Evolutionary conservation across 106 monocot species (phyloP), one percentile per base, ranked within the genome.

Genomic region (Dioscorea dumetorum): DNA sequence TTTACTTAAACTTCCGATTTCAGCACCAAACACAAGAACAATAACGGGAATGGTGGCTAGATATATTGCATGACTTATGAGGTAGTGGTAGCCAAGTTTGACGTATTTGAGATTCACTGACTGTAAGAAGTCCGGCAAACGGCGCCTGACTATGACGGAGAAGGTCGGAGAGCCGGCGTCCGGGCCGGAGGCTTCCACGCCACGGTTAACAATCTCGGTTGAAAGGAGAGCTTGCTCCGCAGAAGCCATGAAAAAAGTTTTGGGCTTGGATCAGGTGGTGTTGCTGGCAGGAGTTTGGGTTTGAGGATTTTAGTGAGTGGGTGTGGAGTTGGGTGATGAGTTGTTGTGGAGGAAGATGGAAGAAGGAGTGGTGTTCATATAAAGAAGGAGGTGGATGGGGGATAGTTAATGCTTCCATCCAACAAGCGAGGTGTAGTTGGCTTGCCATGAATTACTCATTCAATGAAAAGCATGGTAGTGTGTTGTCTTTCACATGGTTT

Each of bases 81-180:
- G 72, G 76, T 97, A 91, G 78, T 87, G 95, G 76, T 97, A 97
- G 9, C 95, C 95, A 15, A 97, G 80, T 73, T 76, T 80, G 53
- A 97, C 95, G 67, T 97, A 92, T 80, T 97, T 92, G 34, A 97
- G 83, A 72, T 97, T 97, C 60, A 97, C 95, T 3, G 95, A 97
- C 82, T 97, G 95, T 16, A 97, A 67, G 76, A 91, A 92, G 64
- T 97, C 95, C 63, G 95, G 95, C 60, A 97, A 73, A 59, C 95
- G 58, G 3, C 86, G 86, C 28, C 95, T 81, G 12, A 97, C 91
- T 49, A 88, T 41, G 19, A 97, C 88, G 16, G 89, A 86, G 86
- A 89, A 97, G 0, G 88, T 88, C 34, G 76, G 88, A 14, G 91
- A 97, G 0, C 95, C 95, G 1, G 93, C 93, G 58, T 93, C 93